These are phyloP conservation scores for Lactarius trivialis DNA, from an alignment of 768 basidiomycete species.

Conservation along the genomic window DNA sequence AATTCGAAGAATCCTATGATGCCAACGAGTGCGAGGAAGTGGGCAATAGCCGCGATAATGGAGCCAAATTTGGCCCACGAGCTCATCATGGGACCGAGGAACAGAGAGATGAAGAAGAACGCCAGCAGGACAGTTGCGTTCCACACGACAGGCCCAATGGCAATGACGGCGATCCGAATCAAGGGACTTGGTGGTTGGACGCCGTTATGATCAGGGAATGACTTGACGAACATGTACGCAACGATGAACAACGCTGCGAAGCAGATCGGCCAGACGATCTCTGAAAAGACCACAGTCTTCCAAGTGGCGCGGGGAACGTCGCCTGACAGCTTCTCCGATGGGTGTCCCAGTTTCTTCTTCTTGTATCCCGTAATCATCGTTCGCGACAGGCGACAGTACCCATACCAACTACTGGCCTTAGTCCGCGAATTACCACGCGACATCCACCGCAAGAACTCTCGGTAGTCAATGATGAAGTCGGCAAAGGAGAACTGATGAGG, in stretches of 20 bases:
- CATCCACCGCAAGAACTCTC: constrained; percentile 99
- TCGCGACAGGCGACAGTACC: constrained; percentile 93
- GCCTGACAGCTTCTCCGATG: constrained; percentile 93
- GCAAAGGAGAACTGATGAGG: constrained; percentile 98
- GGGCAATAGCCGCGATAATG: constrained; percentile 88
- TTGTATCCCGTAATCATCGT: constrained; percentile 99
- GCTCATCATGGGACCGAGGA: constrained; percentile 85
- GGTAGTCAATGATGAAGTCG: constrained; percentile 98
- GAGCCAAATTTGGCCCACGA: constrained; percentile 84
- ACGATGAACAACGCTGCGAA: constrained; percentile 71
- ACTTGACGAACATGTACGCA: constrained; percentile 91
- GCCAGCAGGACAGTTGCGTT: constrained; percentile 82
- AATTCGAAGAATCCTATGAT: constrained; percentile 91
- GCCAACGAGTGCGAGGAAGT: constrained; percentile 74
- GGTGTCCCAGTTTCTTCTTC: constrained; percentile 96
- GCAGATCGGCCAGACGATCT: constrained; percentile 76
- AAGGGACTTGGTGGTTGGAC: constrained; percentile 71
- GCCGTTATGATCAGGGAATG: constrained; percentile 66
- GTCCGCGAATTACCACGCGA: constrained; percentile 95
- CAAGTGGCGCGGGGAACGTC: constrained; percentile 91
- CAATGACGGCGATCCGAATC: constrained; percentile 80
- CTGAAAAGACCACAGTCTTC: constrained; percentile 75
- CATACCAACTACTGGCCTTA: constrained; percentile 98
- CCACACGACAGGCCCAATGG: constrained; percentile 91
- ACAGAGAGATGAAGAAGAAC: constrained; percentile 87